phyloP scores from a whole-genome alignment of 495 filamentous ascomycete species.

The Thermothielavioides terrestris region DNA sequence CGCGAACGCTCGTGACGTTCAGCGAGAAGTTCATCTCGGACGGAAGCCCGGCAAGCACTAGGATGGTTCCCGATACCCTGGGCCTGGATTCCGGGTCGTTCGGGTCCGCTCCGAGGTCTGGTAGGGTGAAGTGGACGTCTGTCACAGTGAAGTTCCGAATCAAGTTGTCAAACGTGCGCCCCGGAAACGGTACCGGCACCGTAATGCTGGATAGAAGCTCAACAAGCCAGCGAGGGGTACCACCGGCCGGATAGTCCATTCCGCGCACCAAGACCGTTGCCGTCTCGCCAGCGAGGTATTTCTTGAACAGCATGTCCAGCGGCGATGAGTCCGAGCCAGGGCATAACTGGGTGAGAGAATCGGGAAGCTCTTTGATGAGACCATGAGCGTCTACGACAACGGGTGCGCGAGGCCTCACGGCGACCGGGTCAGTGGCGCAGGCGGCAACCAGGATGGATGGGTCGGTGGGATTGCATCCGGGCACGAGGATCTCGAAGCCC shows the following conservation, averaged over 20 bases:
- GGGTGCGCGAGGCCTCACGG: conserved; percentile 54
- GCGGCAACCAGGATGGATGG: conserved; percentile 55
- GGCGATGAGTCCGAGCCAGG: conserved; percentile 70
- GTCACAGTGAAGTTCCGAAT: conserved; percentile 79
- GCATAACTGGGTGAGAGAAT: conserved; percentile 58
- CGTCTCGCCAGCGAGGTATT: conserved; percentile 69
- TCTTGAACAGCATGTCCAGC: conserved; percentile 70
- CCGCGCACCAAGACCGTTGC: conserved; percentile 76
- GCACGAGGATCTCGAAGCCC: conserved; percentile 73
- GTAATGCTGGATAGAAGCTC: conserved; percentile 74
- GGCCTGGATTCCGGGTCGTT: conserved; percentile 66
- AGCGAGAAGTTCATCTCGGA: conserved; percentile 78
- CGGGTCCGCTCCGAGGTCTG: conserved; percentile 66
- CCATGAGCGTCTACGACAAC: conserved; percentile 61
- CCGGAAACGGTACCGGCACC: conserved; percentile 75
- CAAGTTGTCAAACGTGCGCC: conserved; percentile 66
- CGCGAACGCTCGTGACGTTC: conserved; percentile 63
- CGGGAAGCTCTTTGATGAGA: conserved; percentile 59
- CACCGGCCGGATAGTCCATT: conserved; percentile 51
- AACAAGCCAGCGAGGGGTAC: conserved; percentile 71
- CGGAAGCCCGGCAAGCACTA: conserved; percentile 66
- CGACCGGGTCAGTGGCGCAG: conserved; percentile 56
- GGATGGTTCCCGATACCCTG: conserved; percentile 69
- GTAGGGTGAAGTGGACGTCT: conserved; percentile 75
- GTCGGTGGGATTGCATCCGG: conserved; percentile 66